phyloP scores from a whole-genome alignment of 75 land plant genomes.

The Picea glauca region DNA sequence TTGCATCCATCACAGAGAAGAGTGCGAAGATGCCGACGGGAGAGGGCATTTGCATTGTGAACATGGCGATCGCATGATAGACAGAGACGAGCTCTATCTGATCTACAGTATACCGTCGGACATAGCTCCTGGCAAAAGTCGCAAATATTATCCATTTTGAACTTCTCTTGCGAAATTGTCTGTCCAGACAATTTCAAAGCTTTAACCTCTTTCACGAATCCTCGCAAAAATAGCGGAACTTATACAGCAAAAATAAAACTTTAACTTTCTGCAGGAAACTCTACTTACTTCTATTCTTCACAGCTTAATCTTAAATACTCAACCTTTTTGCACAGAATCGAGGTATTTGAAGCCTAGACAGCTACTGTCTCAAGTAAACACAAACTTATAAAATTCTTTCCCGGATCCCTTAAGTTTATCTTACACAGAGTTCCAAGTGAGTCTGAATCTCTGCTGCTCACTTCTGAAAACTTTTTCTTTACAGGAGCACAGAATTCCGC shows the following conservation, averaged over 20 bases:
- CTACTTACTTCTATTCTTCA: neutral
- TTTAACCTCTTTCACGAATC: neutral
- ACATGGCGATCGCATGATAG: conserved; percentile 80
- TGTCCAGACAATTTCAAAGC: neutral
- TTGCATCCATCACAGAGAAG: conserved; percentile 77
- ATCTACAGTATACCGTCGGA: conserved; percentile 63
- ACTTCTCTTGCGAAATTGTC: neutral
- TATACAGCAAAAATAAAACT: neutral
- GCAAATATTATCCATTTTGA: conserved; percentile 59
- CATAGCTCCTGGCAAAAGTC: conserved; percentile 76
- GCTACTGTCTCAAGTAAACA: neutral
- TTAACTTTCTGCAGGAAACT: neutral
- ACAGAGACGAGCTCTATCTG: conserved; percentile 76
- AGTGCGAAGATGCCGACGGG: conserved; percentile 60
- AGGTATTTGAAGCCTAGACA: neutral
- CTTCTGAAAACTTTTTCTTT: neutral
- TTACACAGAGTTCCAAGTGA: neutral
- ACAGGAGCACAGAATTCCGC: neutral
- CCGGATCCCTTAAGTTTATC: neutral
- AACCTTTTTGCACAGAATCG: neutral
- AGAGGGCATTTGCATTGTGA: conserved; percentile 74
- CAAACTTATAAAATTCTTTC: neutral
- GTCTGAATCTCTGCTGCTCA: neutral
- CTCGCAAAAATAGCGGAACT: neutral
- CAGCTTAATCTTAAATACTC: neutral